Evolutionary conservation across 2,329 filamentous ascomycete genomes (phyloP), one percentile per base, ranked within the genome.

Genomic region (Phaeosphaeria sp.): DNA sequence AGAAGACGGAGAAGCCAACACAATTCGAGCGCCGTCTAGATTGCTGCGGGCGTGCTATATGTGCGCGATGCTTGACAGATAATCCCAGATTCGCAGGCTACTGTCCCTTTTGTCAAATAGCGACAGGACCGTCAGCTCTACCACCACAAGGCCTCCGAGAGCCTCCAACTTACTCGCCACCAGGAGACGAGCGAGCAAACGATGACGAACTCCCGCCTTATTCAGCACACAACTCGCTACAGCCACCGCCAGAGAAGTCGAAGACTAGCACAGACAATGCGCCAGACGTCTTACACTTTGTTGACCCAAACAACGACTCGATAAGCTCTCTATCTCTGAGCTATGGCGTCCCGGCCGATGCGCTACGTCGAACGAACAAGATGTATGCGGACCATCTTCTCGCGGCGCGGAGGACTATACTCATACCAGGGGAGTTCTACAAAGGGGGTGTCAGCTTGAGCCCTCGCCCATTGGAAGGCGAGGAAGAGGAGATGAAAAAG

Each of bases 101-200:
- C 64, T 88, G 86, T 72, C 91, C 91, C 0, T 94, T 90, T 75
- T 95, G 91, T 74, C 91, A 94, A 76, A 85, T 92, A 65, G 88
- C 88, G 5, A 84, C 80, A 45, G 79, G 77, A 4, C 86, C 88
- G 2, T 86, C 86, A 7, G 76, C 88, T 3, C 81, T 87, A 48
- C 84, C 87, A 1, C 53, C 66, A 18, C 87, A 87, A 76, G 87
- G 89, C 11, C 81, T 92, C 22, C 85, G 83, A 69, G 86, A 89
- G 57, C 89, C 89, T n/a, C 89, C 89, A 1, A 81, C 85, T 11
- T 92, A 92, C 68, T 80, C 78, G 66, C 78, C 79, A 78, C 81
- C 68, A 61, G 71, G 47, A 56, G 59, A 66, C 53, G 61, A 55
- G 48, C 51, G 62, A 54, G 59, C 36, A 21, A 71, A 76, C 22